A percentile compares a stretch with the other conserved stretches of the same genome.
Evolutionary conservation across 805 yeast species (phyloP).

Genomic region (Schwanniomyces pseudopolymorphus): DNA sequence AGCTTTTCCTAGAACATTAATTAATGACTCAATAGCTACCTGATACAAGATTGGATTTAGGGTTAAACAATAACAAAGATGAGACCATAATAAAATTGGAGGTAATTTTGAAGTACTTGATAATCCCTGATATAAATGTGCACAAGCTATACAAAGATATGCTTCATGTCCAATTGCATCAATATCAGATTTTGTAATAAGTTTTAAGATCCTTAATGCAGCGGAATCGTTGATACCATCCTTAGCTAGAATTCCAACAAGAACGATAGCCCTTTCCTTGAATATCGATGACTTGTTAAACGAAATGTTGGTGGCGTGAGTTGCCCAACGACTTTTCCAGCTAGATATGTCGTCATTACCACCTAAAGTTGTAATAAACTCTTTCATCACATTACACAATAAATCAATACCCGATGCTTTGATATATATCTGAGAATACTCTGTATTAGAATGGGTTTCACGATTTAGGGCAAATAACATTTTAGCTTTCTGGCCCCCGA

Average conservation of each 20-base stretch:
- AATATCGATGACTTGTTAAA: conserved; percentile 55
- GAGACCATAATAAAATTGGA: conserved; percentile 52
- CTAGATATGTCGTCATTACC: conserved; percentile 45
- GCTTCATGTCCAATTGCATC: conserved; percentile 30
- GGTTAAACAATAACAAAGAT: conserved; percentile 28
- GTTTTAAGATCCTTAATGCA: conserved; percentile 28
- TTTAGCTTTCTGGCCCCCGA: conserved; percentile 63
- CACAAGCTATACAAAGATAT: conserved; percentile 43
- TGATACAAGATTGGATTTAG: conserved; percentile 31
- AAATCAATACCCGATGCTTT: conserved; percentile 53
- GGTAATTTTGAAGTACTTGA: conserved; percentile 45
- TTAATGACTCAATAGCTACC: conserved; percentile 29
- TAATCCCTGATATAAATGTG: conserved; percentile 50
- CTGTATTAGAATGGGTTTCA: conserved; percentile 41
- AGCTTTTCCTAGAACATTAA: conserved; percentile 24
- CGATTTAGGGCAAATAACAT: conserved; percentile 70
- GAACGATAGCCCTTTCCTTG: conserved; percentile 65
- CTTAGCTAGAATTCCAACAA: conserved; percentile 67
- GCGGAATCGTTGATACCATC: conserved; percentile 61
- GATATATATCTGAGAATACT: conserved; percentile 35
- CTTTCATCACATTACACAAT: conserved; percentile 54
- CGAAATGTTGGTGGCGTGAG: conserved; percentile 63
- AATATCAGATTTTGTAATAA: conserved; percentile 21
- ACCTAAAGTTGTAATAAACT: conserved; percentile 51
- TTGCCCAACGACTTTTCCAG: conserved; percentile 68